These are phyloP conservation scores for Peribolospora kevripleyi DNA, from an alignment of 768 basidiomycete species.

Conservation along the genomic window DNA sequence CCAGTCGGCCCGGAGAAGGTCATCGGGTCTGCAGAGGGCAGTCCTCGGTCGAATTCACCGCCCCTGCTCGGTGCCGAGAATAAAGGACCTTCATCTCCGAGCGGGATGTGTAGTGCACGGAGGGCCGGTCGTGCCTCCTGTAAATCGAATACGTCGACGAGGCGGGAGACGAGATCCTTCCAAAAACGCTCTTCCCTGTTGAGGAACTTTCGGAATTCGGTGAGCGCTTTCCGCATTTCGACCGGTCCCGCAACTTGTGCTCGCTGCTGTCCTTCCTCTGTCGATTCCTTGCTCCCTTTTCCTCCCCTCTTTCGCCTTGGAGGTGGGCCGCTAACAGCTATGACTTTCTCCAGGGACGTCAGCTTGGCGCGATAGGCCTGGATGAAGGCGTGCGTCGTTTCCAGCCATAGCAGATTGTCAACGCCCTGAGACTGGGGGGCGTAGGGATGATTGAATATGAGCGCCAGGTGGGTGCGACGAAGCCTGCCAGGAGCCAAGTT, in stretches of 20 bases:
- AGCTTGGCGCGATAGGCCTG: conserved; percentile 56
- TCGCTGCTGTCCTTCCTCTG: conserved; percentile 1
- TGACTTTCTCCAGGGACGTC: conserved; percentile 34
- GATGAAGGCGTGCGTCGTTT: conserved; percentile 69
- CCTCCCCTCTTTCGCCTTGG: neutral
- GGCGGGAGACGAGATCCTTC: conserved; percentile 48
- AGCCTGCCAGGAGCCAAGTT: conserved; percentile 26
- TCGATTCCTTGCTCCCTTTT: neutral
- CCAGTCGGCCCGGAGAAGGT: neutral
- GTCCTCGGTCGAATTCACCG: neutral
- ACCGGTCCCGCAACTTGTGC: conserved; percentile 21
- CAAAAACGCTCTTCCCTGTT: conserved; percentile 80
- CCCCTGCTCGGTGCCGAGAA: neutral
- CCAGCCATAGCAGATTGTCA: conserved; percentile 74
- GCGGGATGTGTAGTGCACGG: conserved; percentile 30
- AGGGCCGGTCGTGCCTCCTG: conserved; percentile 38
- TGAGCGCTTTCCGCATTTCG: conserved; percentile 61
- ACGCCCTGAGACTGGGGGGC: conserved; percentile 51
- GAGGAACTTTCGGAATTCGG: conserved; percentile 73
- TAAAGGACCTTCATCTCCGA: too few species aligned
- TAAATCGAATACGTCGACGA: conserved; percentile 48
- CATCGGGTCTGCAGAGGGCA: neutral
- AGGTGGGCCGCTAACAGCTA: conserved; percentile 1
- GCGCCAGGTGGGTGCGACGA: conserved; percentile 40
- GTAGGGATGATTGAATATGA: conserved; percentile 43